Conservation (phyloP, 441 rosid genomes). For the Melastoma candidum region DNA sequence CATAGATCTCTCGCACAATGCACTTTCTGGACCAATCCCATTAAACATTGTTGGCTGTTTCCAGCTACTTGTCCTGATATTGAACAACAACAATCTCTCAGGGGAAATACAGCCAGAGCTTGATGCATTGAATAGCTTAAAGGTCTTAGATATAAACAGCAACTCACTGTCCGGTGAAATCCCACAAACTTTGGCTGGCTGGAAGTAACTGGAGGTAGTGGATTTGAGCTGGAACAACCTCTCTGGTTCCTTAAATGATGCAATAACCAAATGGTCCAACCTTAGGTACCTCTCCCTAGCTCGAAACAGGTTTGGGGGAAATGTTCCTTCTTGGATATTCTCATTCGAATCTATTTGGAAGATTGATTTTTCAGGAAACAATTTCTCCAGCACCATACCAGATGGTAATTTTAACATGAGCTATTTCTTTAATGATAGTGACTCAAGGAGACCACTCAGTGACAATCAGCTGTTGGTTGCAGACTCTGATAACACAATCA, state of each 20-base stretch:
- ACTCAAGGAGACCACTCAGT: conserved; percentile 11
- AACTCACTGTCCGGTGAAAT: conserved; percentile 76
- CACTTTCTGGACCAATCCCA: conserved; percentile 69
- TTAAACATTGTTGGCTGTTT: conserved; percentile 77
- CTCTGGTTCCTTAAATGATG: conserved; percentile 69
- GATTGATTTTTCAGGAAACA: conserved; percentile 74
- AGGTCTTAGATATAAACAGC: conserved; percentile 71
- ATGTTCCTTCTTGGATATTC: conserved; percentile 69
- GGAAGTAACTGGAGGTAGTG: conserved; percentile 76
- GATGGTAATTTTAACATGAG: conserved; percentile 67
- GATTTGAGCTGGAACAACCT: conserved; percentile 81
- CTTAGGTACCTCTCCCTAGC: conserved; percentile 73
- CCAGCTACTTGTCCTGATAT: conserved; percentile 64
- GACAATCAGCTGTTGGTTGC: conserved; percentile 13
- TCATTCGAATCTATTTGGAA: conserved; percentile 52
- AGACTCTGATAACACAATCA: conserved; percentile 28
- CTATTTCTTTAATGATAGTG: conserved; percentile 31
- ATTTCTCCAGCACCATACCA: conserved; percentile 65
- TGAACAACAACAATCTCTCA: conserved; percentile 62
- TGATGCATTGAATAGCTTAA: conserved; percentile 75
- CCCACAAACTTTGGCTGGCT: conserved; percentile 75
- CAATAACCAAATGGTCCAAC: conserved; percentile 72
- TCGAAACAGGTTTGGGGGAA: conserved; percentile 61
- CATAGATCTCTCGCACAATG: conserved; percentile 69
- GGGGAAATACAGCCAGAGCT: conserved; percentile 87